A percentile compares a stretch with the other conserved stretches of the same genome.
phyloP scores from a whole-genome alignment of 148 eudicot genomes.

The Hydrangea macrophylla region DNA sequence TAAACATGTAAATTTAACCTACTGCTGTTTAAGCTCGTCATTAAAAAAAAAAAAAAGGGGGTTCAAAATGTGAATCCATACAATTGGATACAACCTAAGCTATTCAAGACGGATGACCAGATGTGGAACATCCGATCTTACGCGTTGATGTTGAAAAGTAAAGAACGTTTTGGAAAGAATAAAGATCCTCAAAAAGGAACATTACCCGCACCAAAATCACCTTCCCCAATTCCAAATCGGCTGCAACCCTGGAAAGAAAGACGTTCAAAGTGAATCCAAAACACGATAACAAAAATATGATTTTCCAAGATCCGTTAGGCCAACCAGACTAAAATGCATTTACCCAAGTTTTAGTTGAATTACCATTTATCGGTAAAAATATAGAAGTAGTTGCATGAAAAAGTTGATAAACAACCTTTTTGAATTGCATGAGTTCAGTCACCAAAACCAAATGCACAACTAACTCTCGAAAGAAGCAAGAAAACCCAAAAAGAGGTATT shows the following conservation, averaged over 20 bases:
- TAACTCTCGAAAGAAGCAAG: neutral
- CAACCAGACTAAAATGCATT: neutral
- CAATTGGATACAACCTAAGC: neutral
- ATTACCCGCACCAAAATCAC: conserved; percentile 27
- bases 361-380: neutral
- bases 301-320: neutral
- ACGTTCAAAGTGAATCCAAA: neutral
- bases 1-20: too few relatives aligned
- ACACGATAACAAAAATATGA: neutral
- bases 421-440: neutral
- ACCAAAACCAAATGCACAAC: neutral
- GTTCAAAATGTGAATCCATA: too few relatives aligned
- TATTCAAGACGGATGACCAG: neutral
- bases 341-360: neutral
- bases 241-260: conserved; percentile 24
- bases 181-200: neutral
- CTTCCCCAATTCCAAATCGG: conserved; percentile 19
- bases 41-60: too few relatives aligned
- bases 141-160: neutral
- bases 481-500: neutral
- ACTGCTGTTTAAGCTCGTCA: too few relatives aligned
- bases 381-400: neutral
- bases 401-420: neutral
- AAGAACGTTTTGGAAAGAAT: neutral
- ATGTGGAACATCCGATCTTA: neutral